Evolutionary conservation across 352 stramenopile genomes (phyloP), one percentile per base, ranked within the genome.

Genomic region (Pythium apleroticum): DNA sequence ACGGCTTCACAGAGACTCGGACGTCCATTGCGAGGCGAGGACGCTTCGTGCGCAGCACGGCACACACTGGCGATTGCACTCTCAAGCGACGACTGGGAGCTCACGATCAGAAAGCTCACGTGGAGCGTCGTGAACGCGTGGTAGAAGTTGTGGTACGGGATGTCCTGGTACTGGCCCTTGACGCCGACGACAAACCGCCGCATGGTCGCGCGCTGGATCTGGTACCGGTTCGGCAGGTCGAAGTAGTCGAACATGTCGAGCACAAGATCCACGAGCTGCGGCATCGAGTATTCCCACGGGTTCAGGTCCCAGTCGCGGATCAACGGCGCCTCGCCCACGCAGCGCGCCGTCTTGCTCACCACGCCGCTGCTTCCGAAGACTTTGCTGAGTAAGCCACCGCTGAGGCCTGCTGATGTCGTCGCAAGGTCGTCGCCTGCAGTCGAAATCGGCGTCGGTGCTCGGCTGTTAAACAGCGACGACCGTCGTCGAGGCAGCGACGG

Each of bases 81-180:
- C 33, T 80, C 57, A 28, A 72, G 65, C n/a, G 74, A 72, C 39
- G 72, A 74, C 66, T 90, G 83, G 6, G 83, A 78, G 43, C 72
- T 75, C 1, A 90, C 73, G 66, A 90, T 78, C 33, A 90, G 64
- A 60, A 94, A 96, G 66, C 76, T 89, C 72, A 88, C 79, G 57
- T 96, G 88, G 14, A 93, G 71, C 33, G 89, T 92, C 15, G 86
- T 76, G 66, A 95, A 90, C 11, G 78, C 88, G 73, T 96, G 88
- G 61, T 88, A 81, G 49, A 89, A 91, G 74, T 91, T 96, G 78
- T 96, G 88, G 60, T 95, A 96, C 57, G 86, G 81, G 46, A 92
- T 85, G 33, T 92, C 83, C 15, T 84, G 82, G 63, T 96, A 96
- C 66, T 89, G 77, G 9, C 66, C 72, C 62, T 88, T 83, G 27